These are phyloP conservation scores for Fusarium sp. DNA, from an alignment of 2,329 filamentous ascomycete genomes.

Conservation along the genomic window DNA sequence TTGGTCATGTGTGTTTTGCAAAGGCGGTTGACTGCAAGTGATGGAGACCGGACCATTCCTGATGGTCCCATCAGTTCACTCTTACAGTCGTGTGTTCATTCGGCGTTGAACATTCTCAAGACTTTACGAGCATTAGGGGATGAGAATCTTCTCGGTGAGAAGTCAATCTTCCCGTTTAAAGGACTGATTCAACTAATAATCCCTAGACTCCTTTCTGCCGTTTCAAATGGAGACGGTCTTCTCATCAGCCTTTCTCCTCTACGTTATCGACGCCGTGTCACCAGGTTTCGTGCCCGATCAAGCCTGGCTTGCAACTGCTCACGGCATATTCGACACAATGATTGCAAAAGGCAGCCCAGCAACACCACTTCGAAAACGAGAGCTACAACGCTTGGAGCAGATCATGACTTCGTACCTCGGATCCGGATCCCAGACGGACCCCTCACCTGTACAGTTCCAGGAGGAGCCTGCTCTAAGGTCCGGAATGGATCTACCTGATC, in stretches of 20 bases:
- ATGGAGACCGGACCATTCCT: not conserved
- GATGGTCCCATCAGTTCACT: not conserved
- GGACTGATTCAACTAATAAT: not conserved
- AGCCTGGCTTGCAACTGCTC: not conserved
- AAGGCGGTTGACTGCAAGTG: not conserved
- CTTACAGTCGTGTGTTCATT: not conserved
- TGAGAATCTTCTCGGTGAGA: not conserved
- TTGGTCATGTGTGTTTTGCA: not conserved
- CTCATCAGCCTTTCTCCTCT: not conserved
- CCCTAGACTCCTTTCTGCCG: not conserved
- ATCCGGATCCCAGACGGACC: not conserved
- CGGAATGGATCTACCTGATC: not conserved
- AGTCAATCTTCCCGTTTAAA: not conserved
- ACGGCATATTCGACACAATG: not conserved
- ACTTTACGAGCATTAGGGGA: not conserved
- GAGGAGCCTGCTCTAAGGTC: not conserved
- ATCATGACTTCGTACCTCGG: conserved; percentile 4
- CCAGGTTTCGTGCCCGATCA: not conserved
- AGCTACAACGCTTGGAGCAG: conserved; percentile 8
- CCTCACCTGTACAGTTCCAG: not conserved
- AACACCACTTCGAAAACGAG: conserved; percentile 4
- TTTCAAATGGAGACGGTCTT: conserved; percentile 2
- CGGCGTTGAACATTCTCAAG: not conserved
- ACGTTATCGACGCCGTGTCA: not conserved
- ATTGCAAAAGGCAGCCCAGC: conserved; percentile 3